Evolutionary conservation across 2,329 filamentous ascomycete genomes (phyloP).

Genomic region (Phialocephala subalpina): DNA sequence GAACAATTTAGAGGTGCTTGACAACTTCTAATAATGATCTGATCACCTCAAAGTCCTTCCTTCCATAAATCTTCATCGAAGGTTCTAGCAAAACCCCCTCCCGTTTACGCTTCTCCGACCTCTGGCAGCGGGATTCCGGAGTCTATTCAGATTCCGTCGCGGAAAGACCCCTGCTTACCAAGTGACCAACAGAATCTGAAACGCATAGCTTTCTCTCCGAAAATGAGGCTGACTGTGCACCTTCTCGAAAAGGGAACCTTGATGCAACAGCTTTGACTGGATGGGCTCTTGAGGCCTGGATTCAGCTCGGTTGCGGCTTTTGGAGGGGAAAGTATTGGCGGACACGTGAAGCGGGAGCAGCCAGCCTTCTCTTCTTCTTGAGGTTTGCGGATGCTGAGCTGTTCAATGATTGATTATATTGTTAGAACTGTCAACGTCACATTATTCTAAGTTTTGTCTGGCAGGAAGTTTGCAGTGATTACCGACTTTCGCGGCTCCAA

Average conservation of each 20-base stretch:
- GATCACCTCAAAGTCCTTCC: too few relatives aligned
- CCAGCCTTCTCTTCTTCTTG: background rate
- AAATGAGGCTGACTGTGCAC: background rate
- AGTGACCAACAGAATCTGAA: background rate
- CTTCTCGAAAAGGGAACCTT: background rate
- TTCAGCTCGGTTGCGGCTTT: background rate
- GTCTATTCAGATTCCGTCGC: background rate
- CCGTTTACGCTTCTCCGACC: too few relatives aligned
- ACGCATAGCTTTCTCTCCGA: background rate
- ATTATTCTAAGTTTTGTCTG: too few relatives aligned
- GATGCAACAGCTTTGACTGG: background rate
- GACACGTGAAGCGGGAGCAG: background rate
- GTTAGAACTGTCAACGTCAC: too few relatives aligned
- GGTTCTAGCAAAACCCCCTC: too few relatives aligned
- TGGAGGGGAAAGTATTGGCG: conserved; percentile 1
- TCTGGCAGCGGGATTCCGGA: background rate
- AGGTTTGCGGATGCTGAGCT: background rate
- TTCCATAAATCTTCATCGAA: too few relatives aligned
- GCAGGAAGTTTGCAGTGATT: too few relatives aligned
- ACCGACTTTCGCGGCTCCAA: background rate
- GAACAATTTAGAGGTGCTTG: too few relatives aligned
- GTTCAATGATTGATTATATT: background rate
- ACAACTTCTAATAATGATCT: too few relatives aligned
- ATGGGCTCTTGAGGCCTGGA: background rate
- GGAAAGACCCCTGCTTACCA: background rate